Evolutionary conservation across 371 early-diverging fungal species (phyloP), one percentile per base, ranked within the genome.

Genomic region (Phascolomyces articulosus): DNA sequence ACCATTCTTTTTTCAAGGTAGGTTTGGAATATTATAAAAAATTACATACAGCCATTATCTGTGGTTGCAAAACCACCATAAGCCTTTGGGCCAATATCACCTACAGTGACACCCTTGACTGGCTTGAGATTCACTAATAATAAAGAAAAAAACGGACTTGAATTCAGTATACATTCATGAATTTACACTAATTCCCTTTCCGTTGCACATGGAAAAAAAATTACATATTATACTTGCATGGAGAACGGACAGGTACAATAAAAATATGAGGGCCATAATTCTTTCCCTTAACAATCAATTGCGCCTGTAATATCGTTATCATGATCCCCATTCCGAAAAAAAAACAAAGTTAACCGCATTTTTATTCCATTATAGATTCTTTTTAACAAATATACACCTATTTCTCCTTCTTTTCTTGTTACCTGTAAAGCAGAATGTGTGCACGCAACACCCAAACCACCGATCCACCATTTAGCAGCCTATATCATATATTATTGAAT

Each of bases 401-500:
- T n/a, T n/a, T n/a, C n/a, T n/a, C n/a, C n/a, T n/a, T n/a, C n/a
- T n/a, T n/a, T n/a, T n/a, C n/a, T n/a, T n/a, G n/a, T n/a, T 65
- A 75, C 72, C 62, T 92, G 92, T 24, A 96, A 90, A 58, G 90
- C 84, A 24, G 91, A 89, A 74, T 95, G 95, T 2, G 96, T 96
- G 18, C 73, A 65, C 11, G 75, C 66, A 13, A 74, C 74, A 15
- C 87, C 87, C 9, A 87, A 67, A 21, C 94, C 93, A 28, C 96
- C 96, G 60, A 95, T 90, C 96, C 96, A 95, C 95, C 95, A 95
- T 66, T 94, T 94, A 51, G 92, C 83, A 15, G 93, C 85, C 79
- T 79, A 9, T 20, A 7, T 57, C 56, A 48, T 54, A 31, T 6
- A 11, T 34, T 11, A 34, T 9, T n/a, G n/a, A n/a, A n/a, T n/a